Evolutionary conservation across 2,329 filamentous ascomycete species (phyloP).

Genomic region (Penicillium sp.): DNA sequence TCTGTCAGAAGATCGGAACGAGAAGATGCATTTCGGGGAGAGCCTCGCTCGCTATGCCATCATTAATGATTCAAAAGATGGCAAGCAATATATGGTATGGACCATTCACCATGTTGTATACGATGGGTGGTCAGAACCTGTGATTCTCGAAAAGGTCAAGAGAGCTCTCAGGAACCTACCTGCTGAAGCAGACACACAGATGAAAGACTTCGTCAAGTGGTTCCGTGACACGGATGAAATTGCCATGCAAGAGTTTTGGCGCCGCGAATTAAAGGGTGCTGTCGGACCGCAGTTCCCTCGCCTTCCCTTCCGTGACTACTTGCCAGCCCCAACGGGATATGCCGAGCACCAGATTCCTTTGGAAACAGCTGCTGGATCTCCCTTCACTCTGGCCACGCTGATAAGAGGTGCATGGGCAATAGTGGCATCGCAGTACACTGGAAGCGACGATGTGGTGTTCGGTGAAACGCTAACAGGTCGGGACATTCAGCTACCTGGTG

Average conservation of each 20-base stretch:
- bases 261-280: constrained; percentile 44
- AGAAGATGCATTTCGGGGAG: constrained; percentile 36
- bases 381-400: constrained; percentile 47
- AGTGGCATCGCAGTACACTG: constrained; percentile 46
- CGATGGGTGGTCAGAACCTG: constrained; percentile 48
- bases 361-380: constrained; percentile 19
- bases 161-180: constrained; percentile 23
- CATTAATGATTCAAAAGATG: constrained; percentile 22
- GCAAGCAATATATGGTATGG: constrained; percentile 45
- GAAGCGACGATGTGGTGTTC: constrained; percentile 48
- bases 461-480: constrained; percentile 52
- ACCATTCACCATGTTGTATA: constrained; percentile 54
- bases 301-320: constrained; percentile 48
- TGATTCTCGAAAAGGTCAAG: constrained; percentile 36
- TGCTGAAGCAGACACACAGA: constrained; percentile 25
- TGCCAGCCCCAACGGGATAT: constrained; percentile 44
- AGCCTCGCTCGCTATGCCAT: constrained; percentile 38
- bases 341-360: constrained; percentile 44
- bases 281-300: constrained; percentile 51
- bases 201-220: constrained; percentile 52
- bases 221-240: constrained; percentile 43
- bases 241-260: constrained; percentile 49
- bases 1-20: constrained; percentile 24
- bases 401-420: constrained; percentile 52
- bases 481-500: constrained; percentile 44